These are phyloP conservation scores for Pyrrhoderma lamaoense DNA, from an alignment of 1,284 basidiomycete species.

Conservation along the genomic window DNA sequence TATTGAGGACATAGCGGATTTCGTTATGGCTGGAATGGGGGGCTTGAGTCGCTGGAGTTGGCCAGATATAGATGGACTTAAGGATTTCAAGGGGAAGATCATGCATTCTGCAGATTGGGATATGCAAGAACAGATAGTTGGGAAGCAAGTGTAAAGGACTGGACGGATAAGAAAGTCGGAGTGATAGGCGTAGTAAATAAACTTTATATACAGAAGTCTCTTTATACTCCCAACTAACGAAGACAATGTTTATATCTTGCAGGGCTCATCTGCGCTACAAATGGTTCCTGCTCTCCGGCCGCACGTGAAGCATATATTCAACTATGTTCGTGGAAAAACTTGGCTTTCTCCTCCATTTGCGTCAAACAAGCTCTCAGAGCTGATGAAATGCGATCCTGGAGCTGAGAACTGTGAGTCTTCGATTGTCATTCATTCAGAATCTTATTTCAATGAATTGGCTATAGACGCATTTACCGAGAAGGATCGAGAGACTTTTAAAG, in stretches of 20 bases:
- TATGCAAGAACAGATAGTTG: constrained; percentile 31
- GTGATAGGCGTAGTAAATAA: constrained; percentile 54
- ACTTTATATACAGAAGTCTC: neutral
- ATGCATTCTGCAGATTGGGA: constrained; percentile 56
- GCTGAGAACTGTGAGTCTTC: constrained; percentile 37
- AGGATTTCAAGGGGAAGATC: constrained; percentile 42
- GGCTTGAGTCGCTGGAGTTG: constrained; percentile 46
- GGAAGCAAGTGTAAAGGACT: constrained; percentile 35
- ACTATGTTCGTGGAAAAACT: constrained; percentile 55
- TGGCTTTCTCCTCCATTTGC: constrained; percentile 52
- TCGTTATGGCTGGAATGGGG: constrained; percentile 47
- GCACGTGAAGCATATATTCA: constrained; percentile 41
- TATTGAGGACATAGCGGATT: constrained; percentile 44
- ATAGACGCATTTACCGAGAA: constrained; percentile 46
- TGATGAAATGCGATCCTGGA: constrained; percentile 31
- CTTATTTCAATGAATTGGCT: neutral
- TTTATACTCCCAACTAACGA: neutral
- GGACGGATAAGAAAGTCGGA: constrained; percentile 49
- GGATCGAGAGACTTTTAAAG: constrained; percentile 43
- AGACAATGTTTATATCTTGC: neutral
- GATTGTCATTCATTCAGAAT: neutral
- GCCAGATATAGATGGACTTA: constrained; percentile 50
- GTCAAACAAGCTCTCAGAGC: constrained; percentile 31
- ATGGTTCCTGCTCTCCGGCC: constrained; percentile 53
- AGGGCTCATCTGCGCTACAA: constrained; percentile 63